These are phyloP conservation scores for Hypoxylon rubiginosum DNA, from an alignment of 2,329 filamentous ascomycete genomes.

Conservation along the genomic window DNA sequence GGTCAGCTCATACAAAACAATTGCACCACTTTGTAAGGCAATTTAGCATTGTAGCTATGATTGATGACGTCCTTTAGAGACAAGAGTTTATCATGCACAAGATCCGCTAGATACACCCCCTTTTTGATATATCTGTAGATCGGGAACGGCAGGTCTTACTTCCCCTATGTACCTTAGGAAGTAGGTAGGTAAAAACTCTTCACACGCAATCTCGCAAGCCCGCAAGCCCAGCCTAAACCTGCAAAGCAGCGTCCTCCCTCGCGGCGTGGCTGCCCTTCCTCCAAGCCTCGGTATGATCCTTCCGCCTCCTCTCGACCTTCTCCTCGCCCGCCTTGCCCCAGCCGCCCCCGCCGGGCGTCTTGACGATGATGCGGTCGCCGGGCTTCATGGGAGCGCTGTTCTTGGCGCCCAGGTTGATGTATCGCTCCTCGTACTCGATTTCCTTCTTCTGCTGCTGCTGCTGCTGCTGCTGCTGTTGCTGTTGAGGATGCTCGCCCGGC, in stretches of 20 bases:
- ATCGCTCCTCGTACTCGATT: conserved; percentile 68
- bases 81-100: conserved; percentile 1
- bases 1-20: conserved; percentile 1
- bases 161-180: no score
- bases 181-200: no score
- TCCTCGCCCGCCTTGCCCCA: conserved; percentile 75
- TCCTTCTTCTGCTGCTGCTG: conserved; percentile 48
- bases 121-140: conserved; percentile 6
- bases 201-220: background rate
- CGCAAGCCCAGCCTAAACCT: conserved; percentile 53
- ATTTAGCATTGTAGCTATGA: conserved; percentile 15
- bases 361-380: conserved; percentile 82
- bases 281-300: conserved; percentile 70
- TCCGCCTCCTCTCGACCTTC: conserved; percentile 62
- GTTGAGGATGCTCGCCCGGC: no score
- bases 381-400: conserved; percentile 82
- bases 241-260: conserved; percentile 70
- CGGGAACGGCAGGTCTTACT: conserved; percentile 5
- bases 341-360: conserved; percentile 83
- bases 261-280: conserved; percentile 69
- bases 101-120: conserved; percentile 15
- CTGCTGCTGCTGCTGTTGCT: conserved; percentile 37
- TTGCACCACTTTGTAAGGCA: conserved; percentile 10
- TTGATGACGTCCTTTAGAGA: background rate
- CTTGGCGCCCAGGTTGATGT: conserved; percentile 82